Base-by-base conservation (phyloP, 1,284 basidiomycete species). In the Ganoderma leucocontextum region DNA sequence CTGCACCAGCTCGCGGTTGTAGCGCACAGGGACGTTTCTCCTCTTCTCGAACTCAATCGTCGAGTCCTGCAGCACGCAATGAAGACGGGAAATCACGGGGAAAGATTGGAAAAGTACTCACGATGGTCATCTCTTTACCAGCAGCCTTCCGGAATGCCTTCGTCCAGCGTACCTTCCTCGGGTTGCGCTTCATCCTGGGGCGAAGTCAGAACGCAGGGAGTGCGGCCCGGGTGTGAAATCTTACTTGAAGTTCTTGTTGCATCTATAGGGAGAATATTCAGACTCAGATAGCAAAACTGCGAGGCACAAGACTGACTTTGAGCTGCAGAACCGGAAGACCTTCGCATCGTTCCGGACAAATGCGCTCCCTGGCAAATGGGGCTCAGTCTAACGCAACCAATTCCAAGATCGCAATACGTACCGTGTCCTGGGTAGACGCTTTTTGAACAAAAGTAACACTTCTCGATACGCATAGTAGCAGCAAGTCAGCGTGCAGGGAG, bases 31-130 rank as follows among this genome's bases (percentile, higher is more conserved):
- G 17, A 99, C 91, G 80, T 99, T 98, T 82, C 98, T 91, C 75
- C 98, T 91, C 85, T 99, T 99, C 86, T 99, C 98, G 80, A 99
- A 99, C 79, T 99, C 97, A 80, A 99, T 95, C 2, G 97, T 99
- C 0, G 97, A 95, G 83, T 99, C 98, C 96, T 97, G 72, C 29
- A 33, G 39, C 4, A 4, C 4, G 22, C 19, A 49, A 57, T 44
- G 22, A 62, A n/a, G 35, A 47, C 44, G 29, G 63, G 44, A 13
- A 49, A 49, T 49, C 42, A 7, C n/a, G 64, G 38, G 42, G 65
- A 53, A 47, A 58, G 22, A 53, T 59, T 25, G 62, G 33, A 49
- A 25, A 59, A 49, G 41, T 42, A 64, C 94, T 81, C 78, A 97
- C 96, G 77, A 99, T 94, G 15, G 95, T 97, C 98, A 99, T 99